Conservation (phyloP, 345 rosid genomes). For the Eucalyptus regnans region DNA sequence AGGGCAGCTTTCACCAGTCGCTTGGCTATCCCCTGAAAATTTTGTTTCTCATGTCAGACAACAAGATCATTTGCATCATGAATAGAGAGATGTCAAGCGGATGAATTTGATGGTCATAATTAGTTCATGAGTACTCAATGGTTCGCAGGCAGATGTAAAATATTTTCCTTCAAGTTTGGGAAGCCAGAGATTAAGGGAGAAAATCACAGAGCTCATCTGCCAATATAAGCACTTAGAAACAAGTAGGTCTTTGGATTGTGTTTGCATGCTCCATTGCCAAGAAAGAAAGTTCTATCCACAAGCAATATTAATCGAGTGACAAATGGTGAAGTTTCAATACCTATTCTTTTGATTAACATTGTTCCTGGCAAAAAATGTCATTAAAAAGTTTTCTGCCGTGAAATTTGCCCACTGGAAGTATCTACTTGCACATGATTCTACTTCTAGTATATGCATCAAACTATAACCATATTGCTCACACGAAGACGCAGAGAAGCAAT, state of each 20-base stretch:
- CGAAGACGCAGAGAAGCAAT: background rate
- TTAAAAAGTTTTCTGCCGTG: background rate
- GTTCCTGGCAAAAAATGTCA: background rate
- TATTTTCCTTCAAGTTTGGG: background rate
- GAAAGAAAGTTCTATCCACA: background rate
- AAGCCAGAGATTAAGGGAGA: background rate
- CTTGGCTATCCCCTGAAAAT: slow-evolving; percentile 42
- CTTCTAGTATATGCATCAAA: background rate
- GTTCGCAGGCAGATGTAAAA: background rate
- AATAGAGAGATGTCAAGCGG: background rate
- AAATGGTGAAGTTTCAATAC: background rate
- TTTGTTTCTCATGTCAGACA: background rate
- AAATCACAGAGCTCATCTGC: background rate
- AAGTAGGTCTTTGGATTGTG: background rate
- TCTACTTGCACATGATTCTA: background rate
- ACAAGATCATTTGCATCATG: background rate
- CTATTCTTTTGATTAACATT: background rate
- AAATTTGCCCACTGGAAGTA: background rate
- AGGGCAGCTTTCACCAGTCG: slow-evolving; percentile 44
- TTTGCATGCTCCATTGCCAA: background rate
- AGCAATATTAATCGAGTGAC: background rate
- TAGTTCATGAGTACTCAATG: background rate
- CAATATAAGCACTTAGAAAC: background rate
- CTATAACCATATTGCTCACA: background rate
- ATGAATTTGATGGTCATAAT: background rate